A percentile compares a stretch with the other conserved stretches of the same genome.
Evolutionary conservation across 1,284 basidiomycete genomes (phyloP).

Genomic region (Microbotryomycetes sp.): DNA sequence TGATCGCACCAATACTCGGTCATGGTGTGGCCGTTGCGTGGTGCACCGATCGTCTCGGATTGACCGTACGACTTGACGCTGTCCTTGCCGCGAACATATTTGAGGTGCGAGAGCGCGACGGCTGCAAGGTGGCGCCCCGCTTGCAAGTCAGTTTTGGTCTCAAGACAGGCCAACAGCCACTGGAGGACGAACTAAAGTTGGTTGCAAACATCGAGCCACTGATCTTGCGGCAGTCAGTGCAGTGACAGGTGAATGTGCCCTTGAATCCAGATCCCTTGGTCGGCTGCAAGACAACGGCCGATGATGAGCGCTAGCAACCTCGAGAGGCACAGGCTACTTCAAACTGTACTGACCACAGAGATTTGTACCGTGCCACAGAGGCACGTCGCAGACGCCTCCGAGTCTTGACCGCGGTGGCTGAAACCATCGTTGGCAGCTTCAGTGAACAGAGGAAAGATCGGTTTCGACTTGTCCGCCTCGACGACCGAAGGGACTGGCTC

Average conservation of each 20-base stretch:
- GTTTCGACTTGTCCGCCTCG: conserved; percentile 22
- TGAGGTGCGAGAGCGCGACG: conserved; percentile 22
- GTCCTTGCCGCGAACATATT: conserved; percentile 28
- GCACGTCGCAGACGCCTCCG: conserved; percentile 34
- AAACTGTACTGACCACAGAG: conserved; percentile 27
- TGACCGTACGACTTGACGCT: conserved; percentile 26
- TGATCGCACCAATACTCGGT: conserved; percentile 33
- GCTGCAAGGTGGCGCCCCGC: too few species aligned
- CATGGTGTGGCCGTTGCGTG: conserved; percentile 25
- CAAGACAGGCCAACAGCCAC: too few species aligned
- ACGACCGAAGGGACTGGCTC: background rate
- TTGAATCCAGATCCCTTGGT: conserved; percentile 27
- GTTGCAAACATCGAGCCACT: conserved; percentile 33
- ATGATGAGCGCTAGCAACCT: too few species aligned
- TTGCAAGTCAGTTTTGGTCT: too few species aligned
- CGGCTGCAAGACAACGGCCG: conserved; percentile 16
- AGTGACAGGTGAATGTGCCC: conserved; percentile 30
- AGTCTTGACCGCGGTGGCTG: conserved; percentile 23
- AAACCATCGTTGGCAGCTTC: conserved; percentile 28
- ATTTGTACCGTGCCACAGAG: conserved; percentile 34
- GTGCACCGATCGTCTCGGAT: conserved; percentile 20
- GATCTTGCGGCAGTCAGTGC: conserved; percentile 34
- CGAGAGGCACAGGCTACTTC: background rate
- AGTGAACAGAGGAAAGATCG: conserved; percentile 23
- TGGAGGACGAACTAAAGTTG: too few species aligned